These are phyloP conservation scores for Paecilomyces sp. DNA, from an alignment of 2,329 filamentous ascomycete species.

Conservation along the genomic window DNA sequence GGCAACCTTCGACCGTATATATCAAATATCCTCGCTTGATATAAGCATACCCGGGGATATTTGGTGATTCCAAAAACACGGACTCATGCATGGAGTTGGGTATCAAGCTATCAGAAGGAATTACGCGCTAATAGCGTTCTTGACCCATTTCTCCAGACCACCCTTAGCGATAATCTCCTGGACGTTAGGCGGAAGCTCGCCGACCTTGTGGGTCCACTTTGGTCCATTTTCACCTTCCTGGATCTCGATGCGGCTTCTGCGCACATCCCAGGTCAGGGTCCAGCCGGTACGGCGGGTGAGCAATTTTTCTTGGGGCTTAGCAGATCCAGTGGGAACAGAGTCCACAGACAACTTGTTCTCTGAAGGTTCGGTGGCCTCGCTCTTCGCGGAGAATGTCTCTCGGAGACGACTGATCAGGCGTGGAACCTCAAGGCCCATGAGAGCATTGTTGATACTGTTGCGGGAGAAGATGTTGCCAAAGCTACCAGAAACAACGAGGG, in stretches of 20 bases:
- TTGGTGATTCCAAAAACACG: not conserved
- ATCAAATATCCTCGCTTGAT: not conserved
- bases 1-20: not conserved
- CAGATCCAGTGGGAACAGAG: too few relatives aligned
- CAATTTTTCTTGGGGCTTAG: conserved; percentile 38
- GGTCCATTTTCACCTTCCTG: conserved; percentile 60
- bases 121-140: conserved; percentile 51
- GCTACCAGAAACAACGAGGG: conserved; percentile 70
- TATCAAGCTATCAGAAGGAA: not conserved
- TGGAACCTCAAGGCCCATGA: conserved; percentile 32
- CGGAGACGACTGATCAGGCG: conserved; percentile 25
- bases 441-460: conserved; percentile 40
- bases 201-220: conserved; percentile 73
- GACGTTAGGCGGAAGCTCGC: conserved; percentile 75
- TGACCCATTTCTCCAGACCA: conserved; percentile 77
- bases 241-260: conserved; percentile 61
- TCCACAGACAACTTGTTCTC: too few relatives aligned
- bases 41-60: not conserved
- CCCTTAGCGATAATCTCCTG: conserved; percentile 76
- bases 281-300: conserved; percentile 71
- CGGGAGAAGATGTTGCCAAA: conserved; percentile 79
- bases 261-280: conserved; percentile 76
- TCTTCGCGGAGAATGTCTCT: conserved; percentile 26
- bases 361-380: conserved; percentile 14
- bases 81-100: not conserved